Percentiles rank a stretch among this genome's conserved stretches.
Conservation (phyloP, 139 green algal species). For the Pseudopediastrum boryanum region DNA sequence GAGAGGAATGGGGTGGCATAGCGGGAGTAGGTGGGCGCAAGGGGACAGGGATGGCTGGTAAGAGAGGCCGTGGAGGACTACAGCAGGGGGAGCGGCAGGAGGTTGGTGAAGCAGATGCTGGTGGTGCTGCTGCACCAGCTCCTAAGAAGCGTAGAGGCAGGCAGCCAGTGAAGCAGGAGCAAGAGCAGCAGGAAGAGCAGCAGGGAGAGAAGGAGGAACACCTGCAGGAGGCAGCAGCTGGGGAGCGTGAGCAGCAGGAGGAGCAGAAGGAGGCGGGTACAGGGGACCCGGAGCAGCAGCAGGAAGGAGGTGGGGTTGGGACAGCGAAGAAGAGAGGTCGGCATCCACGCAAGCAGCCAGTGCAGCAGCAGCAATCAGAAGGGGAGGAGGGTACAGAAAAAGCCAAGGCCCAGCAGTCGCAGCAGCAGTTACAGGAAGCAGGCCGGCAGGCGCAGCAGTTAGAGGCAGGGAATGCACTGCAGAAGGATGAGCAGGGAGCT, state of each 20-base stretch:
- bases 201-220: neutral
- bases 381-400: neutral
- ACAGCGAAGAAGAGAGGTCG: neutral
- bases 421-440: neutral
- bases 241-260: slow-evolving; percentile 1
- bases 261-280: neutral
- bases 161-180: neutral
- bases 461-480: neutral
- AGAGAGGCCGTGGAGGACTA: no score
- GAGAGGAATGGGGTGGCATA: no score
- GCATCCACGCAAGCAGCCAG: neutral
- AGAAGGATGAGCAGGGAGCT: neutral
- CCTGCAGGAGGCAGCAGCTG: neutral
- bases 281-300: slow-evolving; percentile 9
- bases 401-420: neutral
- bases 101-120: neutral
- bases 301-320: slow-evolving; percentile 10
- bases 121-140: slow-evolving; percentile 3
- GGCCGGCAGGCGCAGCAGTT: neutral
- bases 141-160: neutral
- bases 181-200: neutral
- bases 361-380: neutral
- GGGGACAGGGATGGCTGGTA: no score
- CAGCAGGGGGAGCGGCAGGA: no score
- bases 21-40: no score